Base-by-base conservation (phyloP, 2,329 filamentous ascomycete genomes). In the Colletotrichum salicis region DNA sequence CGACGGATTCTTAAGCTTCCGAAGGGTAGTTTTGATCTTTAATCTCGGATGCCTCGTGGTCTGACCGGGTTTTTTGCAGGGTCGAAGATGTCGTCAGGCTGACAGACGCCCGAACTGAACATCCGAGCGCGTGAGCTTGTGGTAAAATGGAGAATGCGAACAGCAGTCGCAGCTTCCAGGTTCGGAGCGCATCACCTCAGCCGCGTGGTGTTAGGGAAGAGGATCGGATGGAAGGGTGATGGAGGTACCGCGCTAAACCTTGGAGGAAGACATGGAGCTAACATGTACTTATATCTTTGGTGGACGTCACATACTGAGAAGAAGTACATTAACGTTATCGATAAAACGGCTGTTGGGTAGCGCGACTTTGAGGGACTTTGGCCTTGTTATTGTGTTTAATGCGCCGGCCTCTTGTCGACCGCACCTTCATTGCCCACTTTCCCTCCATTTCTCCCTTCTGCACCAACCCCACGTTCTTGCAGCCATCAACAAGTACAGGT, bases 391-490 rank as follows among this genome's bases (percentile, higher is more conserved):
- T 72, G 67, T 72, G 70, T 67, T 66, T 72, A 71, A 66, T 72
- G 70, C 70, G 66, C 67, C 59, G 35, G 56, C 56, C 31, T 70
- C 64, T 67, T 74, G 70, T 74, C 68, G 73, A 74, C 74, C 73
- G 73, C 74, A 75, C 73, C 75, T 74, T 74, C 71, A 74, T 73
- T 70, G 67, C 62, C 64, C 70, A 70, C 71, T 67, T 54, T 52
- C 67, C 41, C 48, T 74, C 73, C 71, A 70, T 73, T 76, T 75
- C 76, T 77, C 75, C 74, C 75, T 80, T 76, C 78, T 80, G 78
- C 79, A 79, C 73, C 74, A 80, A 83, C 81, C 81, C 82, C 81
- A 83, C 80, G 78, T 77, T 75, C 74, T 77, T 77, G 74, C 76
- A 77, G 74, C 75, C 73, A 74, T 72, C 71, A 64, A 74, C 69